Percentiles rank a stretch among this genome's conserved stretches.
These are phyloP conservation scores for Arxiozyma telluris DNA, from an alignment of 1,139 yeast genomes.

Conservation along the genomic window DNA sequence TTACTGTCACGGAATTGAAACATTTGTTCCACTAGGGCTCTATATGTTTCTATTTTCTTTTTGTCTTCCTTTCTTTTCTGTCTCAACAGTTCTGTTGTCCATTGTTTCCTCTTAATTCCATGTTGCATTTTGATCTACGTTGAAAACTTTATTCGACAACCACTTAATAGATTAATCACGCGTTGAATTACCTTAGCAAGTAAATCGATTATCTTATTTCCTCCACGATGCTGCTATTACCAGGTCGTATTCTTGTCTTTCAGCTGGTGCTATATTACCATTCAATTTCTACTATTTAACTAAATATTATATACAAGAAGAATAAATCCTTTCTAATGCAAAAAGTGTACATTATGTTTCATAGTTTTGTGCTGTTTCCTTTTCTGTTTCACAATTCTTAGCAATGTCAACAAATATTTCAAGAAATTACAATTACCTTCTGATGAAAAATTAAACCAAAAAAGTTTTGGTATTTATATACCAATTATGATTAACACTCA, in stretches of 20 bases:
- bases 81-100: conserved; percentile 47
- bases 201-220: neutral
- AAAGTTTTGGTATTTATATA: neutral
- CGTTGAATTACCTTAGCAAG: too few species aligned
- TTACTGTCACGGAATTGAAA: conserved; percentile 33
- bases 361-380: too few species aligned
- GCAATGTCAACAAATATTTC: too few species aligned
- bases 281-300: too few species aligned
- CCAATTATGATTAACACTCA: neutral
- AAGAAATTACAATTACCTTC: neutral
- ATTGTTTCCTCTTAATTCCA: conserved; percentile 54
- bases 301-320: too few species aligned
- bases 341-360: neutral
- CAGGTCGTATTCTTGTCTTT: too few species aligned
- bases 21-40: conserved; percentile 38
- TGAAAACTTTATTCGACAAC: too few species aligned
- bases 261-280: too few species aligned
- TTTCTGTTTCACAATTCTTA: neutral
- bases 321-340: too few species aligned
- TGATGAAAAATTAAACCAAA: too few species aligned
- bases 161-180: neutral
- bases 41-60: conserved; percentile 47
- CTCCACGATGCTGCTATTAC: neutral
- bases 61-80: conserved; percentile 50
- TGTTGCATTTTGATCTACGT: conserved; percentile 37